Base-by-base conservation (phyloP, 106 monocot genomes). In the Acorus calamus region DNA sequence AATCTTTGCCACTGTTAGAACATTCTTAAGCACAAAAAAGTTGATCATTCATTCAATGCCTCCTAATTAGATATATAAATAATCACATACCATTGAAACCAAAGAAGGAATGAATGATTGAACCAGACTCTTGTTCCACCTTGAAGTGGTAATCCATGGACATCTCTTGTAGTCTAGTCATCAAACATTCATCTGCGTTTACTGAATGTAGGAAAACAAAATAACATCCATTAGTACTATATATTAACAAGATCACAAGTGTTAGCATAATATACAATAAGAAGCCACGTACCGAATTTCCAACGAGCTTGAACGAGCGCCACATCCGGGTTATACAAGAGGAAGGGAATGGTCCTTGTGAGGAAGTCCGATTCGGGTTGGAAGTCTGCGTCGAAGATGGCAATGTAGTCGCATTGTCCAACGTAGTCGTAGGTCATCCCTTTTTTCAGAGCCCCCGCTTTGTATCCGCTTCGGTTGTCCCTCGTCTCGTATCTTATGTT, bases 101-200 rank as follows among this genome's bases (percentile, higher is more conserved):
- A 50, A 92, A 87, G 56, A 87, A 92, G 2, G 84, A 66, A 42
- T 63, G 72, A 6, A 71, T 72, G 1, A 76, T 77, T 51, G 87
- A 92, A 3, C 87, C 92, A 0, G 86, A 77, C 61, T 92, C 77
- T 47, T 92, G 91, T 63, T 92, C 91, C 3, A 86, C 64, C 71
- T 92, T 92, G 71, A 92, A 92, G 68, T 92, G 91, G 66, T 92
- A 87, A 62, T 92, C 83, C 72, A 92, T 72, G 8, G 87, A 87
- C 81, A 87, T 87, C 60, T 92, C 84, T 53, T 92, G 92, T 55
- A 92, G 76, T 57, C 87, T 84, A 47, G 91, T 87, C 87, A 87
- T 79, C 14, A 92, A 61, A 73, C 91, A 92, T 46, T 92, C 86
- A 73, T 81, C 60, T 8, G 86, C 81, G 67, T 91, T 91, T 48